phyloP scores from a whole-genome alignment of 2,329 filamentous ascomycete genomes.

The Capronia epimyces region DNA sequence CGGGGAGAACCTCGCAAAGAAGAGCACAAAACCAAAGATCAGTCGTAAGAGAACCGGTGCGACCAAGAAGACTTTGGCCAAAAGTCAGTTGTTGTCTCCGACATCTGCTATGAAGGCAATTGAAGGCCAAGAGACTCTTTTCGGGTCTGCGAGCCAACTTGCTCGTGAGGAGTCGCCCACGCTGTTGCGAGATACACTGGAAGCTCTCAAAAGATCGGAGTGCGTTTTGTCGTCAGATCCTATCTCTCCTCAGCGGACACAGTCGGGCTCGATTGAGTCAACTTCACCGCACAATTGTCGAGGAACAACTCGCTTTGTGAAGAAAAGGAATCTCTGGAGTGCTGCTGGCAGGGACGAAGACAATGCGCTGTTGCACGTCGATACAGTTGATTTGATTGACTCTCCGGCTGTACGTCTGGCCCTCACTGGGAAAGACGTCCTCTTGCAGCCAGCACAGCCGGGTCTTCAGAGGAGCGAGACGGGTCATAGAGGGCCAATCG shows the following conservation, averaged over 20 bases:
- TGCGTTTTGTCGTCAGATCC: constrained; percentile 17
- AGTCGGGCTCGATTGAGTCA: constrained; percentile 23
- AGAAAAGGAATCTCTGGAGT: constrained; percentile 56
- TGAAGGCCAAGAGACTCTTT: constrained; percentile 68
- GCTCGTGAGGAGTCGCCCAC: constrained; percentile 66
- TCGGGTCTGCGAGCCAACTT: constrained; percentile 81
- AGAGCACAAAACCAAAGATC: constrained; percentile 15
- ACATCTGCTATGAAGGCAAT: constrained; percentile 61
- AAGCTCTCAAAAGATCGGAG: constrained; percentile 58
- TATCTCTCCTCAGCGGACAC: constrained; percentile 16
- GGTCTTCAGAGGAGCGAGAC: neutral
- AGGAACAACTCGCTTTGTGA: constrained; percentile 34
- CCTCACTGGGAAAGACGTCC: constrained; percentile 25
- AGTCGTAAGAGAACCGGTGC: constrained; percentile 17
- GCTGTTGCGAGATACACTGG: constrained; percentile 57
- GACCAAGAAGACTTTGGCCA: constrained; percentile 33
- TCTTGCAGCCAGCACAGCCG: constrained; percentile 13
- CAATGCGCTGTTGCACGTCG: constrained; percentile 59
- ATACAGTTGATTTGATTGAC: constrained; percentile 56
- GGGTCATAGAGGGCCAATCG: neutral
- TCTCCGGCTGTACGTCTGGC: constrained; percentile 34
- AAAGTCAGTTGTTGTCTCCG: constrained; percentile 59
- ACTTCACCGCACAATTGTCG: constrained; percentile 31
- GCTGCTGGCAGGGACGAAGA: constrained; percentile 62
- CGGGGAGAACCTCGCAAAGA: constrained; percentile 10